phyloP scores from a whole-genome alignment of 2,329 filamentous ascomycete species.

The Aspergillus fijiensis region DNA sequence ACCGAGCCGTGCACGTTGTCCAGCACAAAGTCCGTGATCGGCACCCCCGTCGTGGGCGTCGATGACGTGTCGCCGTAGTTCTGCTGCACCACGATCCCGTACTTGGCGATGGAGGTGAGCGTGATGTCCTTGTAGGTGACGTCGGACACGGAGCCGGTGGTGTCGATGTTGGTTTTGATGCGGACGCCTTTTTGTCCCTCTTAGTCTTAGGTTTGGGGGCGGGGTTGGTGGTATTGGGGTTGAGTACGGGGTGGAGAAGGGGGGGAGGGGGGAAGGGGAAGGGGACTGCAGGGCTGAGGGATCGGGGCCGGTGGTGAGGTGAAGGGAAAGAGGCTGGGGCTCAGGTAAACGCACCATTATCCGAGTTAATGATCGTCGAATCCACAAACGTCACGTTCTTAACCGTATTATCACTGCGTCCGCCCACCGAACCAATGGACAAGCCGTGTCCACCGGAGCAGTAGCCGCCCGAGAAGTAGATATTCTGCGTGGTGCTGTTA shows the following conservation, averaged over 20 bases:
- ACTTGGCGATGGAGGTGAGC: neutral
- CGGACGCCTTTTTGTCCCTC: constrained; percentile 38
- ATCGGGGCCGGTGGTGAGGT: too few species aligned
- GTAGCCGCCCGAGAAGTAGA: constrained; percentile 29
- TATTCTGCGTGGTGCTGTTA: neutral
- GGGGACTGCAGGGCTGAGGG: too few species aligned
- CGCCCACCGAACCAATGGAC: constrained; percentile 60
- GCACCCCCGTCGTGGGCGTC: neutral
- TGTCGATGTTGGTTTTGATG: constrained; percentile 57
- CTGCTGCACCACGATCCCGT: constrained; percentile 2
- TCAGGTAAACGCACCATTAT: constrained; percentile 45
- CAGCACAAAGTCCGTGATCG: constrained; percentile 1
- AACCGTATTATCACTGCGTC: constrained; percentile 56
- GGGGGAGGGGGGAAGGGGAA: too few species aligned
- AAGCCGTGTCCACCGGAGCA: constrained; percentile 52
- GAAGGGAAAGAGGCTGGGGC: too few species aligned
- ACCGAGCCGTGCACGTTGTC: neutral
- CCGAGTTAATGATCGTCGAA: constrained; percentile 51
- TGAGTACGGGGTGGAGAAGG: too few species aligned
- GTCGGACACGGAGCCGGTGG: constrained; percentile 43
- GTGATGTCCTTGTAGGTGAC: constrained; percentile 25
- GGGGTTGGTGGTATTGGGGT: neutral
- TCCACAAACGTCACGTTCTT: constrained; percentile 53
- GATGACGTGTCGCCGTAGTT: neutral
- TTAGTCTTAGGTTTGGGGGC: too few species aligned